Percentiles rank a stretch among this genome's conserved stretches.
phyloP scores from a whole-genome alignment of 176 grass and related monocot genomes.

The Phragmites australis region DNA sequence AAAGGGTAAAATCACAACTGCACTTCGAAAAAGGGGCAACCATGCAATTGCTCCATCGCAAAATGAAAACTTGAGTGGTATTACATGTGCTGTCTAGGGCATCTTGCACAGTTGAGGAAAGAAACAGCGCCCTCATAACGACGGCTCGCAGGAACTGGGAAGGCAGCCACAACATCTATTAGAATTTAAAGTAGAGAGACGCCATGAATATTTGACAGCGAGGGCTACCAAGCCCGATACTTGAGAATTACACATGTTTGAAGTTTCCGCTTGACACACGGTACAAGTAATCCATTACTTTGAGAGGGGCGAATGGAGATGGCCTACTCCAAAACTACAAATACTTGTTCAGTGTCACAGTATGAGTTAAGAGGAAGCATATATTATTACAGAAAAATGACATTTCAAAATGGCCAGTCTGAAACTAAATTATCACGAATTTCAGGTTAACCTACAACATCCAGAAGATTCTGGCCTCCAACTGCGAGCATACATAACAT shows the following conservation, averaged over 20 bases:
- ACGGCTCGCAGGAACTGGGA: neutral
- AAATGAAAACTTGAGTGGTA: neutral
- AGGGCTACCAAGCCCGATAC: neutral
- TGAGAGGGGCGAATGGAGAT: neutral
- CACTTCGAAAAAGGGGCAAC: too few species aligned
- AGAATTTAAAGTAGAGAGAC: neutral
- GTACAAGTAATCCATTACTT: conserved; percentile 30
- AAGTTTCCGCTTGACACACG: conserved; percentile 8
- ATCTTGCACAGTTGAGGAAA: neutral
- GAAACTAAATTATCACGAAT: neutral
- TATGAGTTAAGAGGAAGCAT: neutral
- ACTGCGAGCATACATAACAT: neutral
- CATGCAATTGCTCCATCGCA: neutral
- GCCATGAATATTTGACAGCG: neutral
- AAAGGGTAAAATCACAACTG: too few species aligned
- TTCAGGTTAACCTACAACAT: neutral
- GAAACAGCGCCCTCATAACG: neutral
- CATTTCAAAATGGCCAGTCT: neutral
- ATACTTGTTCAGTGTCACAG: neutral
- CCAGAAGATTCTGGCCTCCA: neutral
- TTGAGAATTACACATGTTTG: neutral
- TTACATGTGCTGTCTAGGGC: neutral
- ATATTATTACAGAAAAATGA: neutral
- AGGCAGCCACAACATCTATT: neutral
- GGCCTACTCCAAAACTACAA: neutral